A percentile compares a stretch with the other conserved stretches of the same genome.
These are phyloP conservation scores for Chaetomiaceae sp. DNA, from an alignment of 2,329 filamentous ascomycete species.

Conservation along the genomic window DNA sequence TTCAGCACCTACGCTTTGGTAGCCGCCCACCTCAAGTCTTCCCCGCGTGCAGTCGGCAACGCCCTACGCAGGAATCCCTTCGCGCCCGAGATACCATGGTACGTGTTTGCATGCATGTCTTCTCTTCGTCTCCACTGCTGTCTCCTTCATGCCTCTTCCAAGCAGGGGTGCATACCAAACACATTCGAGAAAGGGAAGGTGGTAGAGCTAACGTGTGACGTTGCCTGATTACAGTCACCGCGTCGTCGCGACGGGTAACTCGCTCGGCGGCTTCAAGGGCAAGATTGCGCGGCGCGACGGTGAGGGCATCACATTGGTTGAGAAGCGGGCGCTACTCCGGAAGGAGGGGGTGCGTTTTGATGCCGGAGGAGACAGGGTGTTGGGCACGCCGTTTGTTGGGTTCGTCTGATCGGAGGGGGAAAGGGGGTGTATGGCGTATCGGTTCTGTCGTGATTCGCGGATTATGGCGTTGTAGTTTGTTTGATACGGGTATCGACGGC, in stretches of 20 bases:
- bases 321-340: conserved; percentile 56
- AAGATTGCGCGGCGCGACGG: conserved; percentile 53
- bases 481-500: no score
- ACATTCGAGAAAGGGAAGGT: no score
- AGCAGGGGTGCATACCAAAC: no score
- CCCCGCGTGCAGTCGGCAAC: conserved; percentile 70
- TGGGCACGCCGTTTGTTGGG: conserved; percentile 49
- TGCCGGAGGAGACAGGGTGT: conserved; percentile 46
- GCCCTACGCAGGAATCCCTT: conserved; percentile 75
- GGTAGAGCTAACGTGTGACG: no score
- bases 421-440: not conserved
- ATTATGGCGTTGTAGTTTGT: no score
- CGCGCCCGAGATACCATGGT: conserved; percentile 70
- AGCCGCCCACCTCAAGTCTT: conserved; percentile 60
- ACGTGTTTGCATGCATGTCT: not conserved
- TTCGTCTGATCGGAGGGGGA: conserved; percentile 32
- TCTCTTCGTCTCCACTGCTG: no score
- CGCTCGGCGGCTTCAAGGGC: conserved; percentile 67
- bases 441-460: no score
- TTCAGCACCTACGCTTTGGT: conserved; percentile 75
- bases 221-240: conserved; percentile 57
- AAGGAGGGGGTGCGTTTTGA: conserved; percentile 62
- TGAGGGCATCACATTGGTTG: conserved; percentile 50
- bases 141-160: no score
- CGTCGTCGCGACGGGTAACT: conserved; percentile 66